Evolutionary conservation across 345 rosid species (phyloP), one percentile per base, ranked within the genome.

Genomic region (Rhizophora mangle): DNA sequence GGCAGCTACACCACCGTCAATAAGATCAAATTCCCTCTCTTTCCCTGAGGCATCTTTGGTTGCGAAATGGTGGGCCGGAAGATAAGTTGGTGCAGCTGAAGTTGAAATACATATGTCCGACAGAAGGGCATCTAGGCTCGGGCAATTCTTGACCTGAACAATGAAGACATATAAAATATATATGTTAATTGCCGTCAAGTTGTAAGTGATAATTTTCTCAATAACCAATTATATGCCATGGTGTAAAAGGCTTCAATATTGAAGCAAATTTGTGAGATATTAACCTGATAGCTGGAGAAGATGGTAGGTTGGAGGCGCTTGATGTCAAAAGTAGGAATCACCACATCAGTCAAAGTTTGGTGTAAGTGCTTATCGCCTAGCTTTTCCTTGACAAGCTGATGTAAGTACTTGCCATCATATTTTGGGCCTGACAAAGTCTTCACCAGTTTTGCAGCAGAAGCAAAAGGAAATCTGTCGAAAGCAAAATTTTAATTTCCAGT

Each of bases 1-100:
- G 1, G 83, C 83, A 24, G 80, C 80, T 8, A 80, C 78, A 32
- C 83, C 80, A 1, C 83, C 83, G 31, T 76, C 83, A 4, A 80
- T 73, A 13, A 80, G 80, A 57, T 80, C 47, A 65, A 76, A 80
- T 18, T 76, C 72, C n/a, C 67, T 59, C 1, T 26, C 26, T 53
- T 31, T 30, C 18, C 70, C 80, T 0, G 65, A 7, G 47, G 69
- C 15, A 34, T 72, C 74, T 68, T 68, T 19, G 34, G 62, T 73
- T 49, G 68, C n/a, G 39, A 78, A 78, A 22, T 72, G 60, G 49
- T 78, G 74, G 31, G 78, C 74, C 0, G 78, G 81, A 10, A 80
- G 78, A 60, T 76, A 76, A 6, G 80, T 80, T 47, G 80, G 83
- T 13, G 80, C 75, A 26, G 83, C 80, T 20, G 75, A 68, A 30